Base-by-base conservation (phyloP, 805 yeast genomes). In the Ogataea ramenticola region DNA sequence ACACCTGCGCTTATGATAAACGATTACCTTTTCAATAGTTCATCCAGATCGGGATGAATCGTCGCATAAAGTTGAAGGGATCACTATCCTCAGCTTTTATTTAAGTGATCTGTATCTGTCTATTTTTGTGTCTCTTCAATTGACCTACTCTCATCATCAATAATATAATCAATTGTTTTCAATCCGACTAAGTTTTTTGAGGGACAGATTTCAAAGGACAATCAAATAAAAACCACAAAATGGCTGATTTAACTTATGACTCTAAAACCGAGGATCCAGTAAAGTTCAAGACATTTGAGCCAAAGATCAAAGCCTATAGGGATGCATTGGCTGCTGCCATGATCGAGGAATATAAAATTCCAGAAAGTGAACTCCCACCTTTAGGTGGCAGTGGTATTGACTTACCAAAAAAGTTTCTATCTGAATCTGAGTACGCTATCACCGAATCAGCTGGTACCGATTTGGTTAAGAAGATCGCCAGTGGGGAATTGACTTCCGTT, bases 401-500 rank as follows among this genome's bases (percentile, higher is more conserved):
- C 22, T 46, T 65, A 48, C 52, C 64, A 41, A 51, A 60, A 14
- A 58, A 66, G 47, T 51, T 64, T 16, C 46, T 68, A 27, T 48
- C 72, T 2, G 53, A 51, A 15, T 48, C 50, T 36, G 79, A 74
- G 47, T 53, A 66, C 39, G 60, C 48, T n/a, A 71, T 74, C 43
- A 74, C 78, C 22, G 74, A 70, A 45, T 51, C 64, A 9, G 45
- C 69, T 9, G 69, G 65, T 24, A 49, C 50, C 6, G 58, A 50
- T 11, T 54, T 74, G 38, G 63, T 55, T 17, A 52, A 47, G 9
- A 52, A 62, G 42, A 61, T 74, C 27, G 68, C 72, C 4, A 43
- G 46, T 8, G 74, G 75, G 10, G 58, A 64, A 42, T 57, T 64
- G 43, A 52, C 70, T 3, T 45, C 75, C 1, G 75, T 70, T 17